phyloP scores from a whole-genome alignment of 371 early-diverging fungal species.

The Mucor plumbeus region DNA sequence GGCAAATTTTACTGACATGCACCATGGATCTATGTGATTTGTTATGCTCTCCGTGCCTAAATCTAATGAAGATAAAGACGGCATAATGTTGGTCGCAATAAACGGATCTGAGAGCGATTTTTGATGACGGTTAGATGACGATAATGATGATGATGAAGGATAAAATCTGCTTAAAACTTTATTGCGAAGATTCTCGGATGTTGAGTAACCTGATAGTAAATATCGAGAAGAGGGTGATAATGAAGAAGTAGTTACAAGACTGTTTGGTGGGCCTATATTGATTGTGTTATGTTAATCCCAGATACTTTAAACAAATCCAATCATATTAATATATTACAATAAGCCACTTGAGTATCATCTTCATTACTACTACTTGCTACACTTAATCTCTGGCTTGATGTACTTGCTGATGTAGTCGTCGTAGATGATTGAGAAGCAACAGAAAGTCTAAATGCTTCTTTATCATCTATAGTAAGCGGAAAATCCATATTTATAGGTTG shows the following conservation, averaged over 20 bases:
- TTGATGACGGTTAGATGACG: slow-evolving; percentile 22
- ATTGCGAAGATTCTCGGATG: slow-evolving; percentile 39
- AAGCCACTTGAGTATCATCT: slow-evolving; percentile 22
- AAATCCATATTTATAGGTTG: slow-evolving; percentile 15
- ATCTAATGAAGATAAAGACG: neutral
- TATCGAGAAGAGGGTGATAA: slow-evolving; percentile 41
- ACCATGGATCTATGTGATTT: slow-evolving; percentile 37
- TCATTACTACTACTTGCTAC: slow-evolving; percentile 26
- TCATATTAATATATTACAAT: slow-evolving; percentile 16
- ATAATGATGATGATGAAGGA: slow-evolving; percentile 17
- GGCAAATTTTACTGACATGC: slow-evolving; percentile 39
- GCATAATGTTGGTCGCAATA: slow-evolving; percentile 1
- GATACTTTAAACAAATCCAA: slow-evolving; percentile 13
- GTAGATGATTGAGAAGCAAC: slow-evolving; percentile 44
- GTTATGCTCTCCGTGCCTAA: slow-evolving; percentile 13
- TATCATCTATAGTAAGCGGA: slow-evolving; percentile 22
- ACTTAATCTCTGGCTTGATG: slow-evolving; percentile 39
- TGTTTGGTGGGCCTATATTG: neutral
- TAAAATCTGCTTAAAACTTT: slow-evolving; percentile 42
- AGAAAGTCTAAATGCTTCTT: slow-evolving; percentile 35
- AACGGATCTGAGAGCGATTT: slow-evolving; percentile 39
- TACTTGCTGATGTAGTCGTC: slow-evolving; percentile 31
- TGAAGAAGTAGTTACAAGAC: neutral
- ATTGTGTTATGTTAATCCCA: slow-evolving; percentile 1
- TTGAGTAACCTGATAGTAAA: slow-evolving; percentile 39